A percentile compares a stretch with the other conserved stretches of the same genome.
These are phyloP conservation scores for Vigna nakashimae DNA, from an alignment of 306 rosid genomes.

Conservation along the genomic window DNA sequence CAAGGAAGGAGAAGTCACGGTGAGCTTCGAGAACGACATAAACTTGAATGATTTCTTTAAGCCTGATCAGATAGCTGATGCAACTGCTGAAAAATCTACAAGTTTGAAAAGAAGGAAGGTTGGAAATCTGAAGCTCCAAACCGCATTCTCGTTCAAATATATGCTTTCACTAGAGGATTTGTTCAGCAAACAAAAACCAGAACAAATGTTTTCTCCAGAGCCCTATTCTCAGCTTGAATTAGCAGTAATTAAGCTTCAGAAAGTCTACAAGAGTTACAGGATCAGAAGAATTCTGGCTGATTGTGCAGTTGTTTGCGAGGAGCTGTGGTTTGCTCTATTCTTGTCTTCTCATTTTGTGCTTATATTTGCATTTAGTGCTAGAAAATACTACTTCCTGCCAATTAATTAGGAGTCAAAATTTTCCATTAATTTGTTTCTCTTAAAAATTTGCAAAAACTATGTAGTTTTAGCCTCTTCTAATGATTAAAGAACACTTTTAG, in stretches of 20 bases:
- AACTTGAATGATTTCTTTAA: constrained; percentile 29
- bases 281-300: constrained; percentile 82
- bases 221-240: constrained; percentile 41
- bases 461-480: not conserved
- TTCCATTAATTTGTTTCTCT: too few species aligned
- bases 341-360: not conserved
- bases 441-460: not conserved
- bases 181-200: constrained; percentile 35
- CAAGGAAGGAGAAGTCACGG: constrained; percentile 41
- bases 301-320: constrained; percentile 85
- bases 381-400: not conserved
- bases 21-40: constrained; percentile 41
- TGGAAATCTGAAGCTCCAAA: constrained; percentile 49
- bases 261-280: constrained; percentile 75
- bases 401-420: not conserved
- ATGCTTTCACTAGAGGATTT: constrained; percentile 19
- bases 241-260: constrained; percentile 80
- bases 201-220: constrained; percentile 36
- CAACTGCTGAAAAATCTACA: constrained; percentile 35
- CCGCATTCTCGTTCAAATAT: constrained; percentile 42
- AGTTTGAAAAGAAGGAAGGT: constrained; percentile 47
- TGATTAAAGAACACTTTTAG: not conserved
- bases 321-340: constrained; percentile 70
- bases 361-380: not conserved
- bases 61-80: constrained; percentile 35